Conservation (phyloP, 441 rosid genomes). For the Geranium incanum region DNA sequence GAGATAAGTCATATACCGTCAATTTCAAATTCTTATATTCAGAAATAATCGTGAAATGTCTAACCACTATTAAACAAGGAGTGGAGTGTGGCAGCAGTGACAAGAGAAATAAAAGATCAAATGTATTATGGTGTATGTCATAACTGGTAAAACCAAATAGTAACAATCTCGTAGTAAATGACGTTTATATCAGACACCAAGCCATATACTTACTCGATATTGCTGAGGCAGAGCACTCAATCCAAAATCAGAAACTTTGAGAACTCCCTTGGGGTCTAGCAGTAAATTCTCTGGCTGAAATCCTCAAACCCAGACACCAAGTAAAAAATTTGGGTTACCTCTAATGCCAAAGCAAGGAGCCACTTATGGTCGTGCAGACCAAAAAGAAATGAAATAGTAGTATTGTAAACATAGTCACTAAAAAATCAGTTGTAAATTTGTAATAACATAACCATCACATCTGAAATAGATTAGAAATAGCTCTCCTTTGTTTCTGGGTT, state of each 20-base stretch:
- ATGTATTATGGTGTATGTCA: background rate
- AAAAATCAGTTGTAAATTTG: background rate
- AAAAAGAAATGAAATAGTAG: background rate
- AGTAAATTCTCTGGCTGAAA: constrained; percentile 91
- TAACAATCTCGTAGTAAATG: background rate
- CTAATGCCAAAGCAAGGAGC: constrained; percentile 1
- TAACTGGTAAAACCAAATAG: background rate
- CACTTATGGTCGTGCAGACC: background rate
- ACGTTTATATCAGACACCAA: constrained; percentile 10
- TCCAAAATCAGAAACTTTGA: constrained; percentile 95
- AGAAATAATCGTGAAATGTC: background rate
- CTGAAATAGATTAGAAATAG: background rate
- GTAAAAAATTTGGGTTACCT: background rate
- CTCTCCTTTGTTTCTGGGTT: too few relatives aligned
- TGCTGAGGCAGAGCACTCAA: constrained; percentile 96
- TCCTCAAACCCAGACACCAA: constrained; percentile 19
- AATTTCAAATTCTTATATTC: constrained; percentile 12
- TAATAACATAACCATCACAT: background rate
- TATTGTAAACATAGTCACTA: background rate
- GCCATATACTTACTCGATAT: constrained; percentile 65
- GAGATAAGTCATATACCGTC: constrained; percentile 20
- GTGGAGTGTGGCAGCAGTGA: background rate
- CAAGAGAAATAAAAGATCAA: background rate
- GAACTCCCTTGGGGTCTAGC: constrained; percentile 70
- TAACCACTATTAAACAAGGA: background rate